Evolutionary conservation across 345 rosid species (phyloP), one percentile per base, ranked within the genome.

Genomic region (Angophora floribunda): DNA sequence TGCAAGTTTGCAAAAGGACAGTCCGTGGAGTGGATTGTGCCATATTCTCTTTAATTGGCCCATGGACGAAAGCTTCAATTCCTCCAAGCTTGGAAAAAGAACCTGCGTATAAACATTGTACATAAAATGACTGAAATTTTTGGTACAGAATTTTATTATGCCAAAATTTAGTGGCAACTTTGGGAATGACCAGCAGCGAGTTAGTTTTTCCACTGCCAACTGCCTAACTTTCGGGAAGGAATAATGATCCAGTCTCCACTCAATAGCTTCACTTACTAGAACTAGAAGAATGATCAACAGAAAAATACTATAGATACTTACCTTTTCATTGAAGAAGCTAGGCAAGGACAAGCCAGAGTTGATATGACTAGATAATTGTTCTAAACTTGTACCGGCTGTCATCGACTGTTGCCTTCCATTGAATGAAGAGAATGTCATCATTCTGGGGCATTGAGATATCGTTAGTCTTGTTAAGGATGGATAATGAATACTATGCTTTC

Each of bases 321-420:
- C 75, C 17, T 63, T 63, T 63, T 63, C 41, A 63, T 63, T 14
- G 19, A 63, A 63, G 75, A 63, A n/a, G 36, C 19, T 0, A 13
- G 1, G 75, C 41, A 63, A 63, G 36, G 75, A 14, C 2, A 14
- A n/a, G 75, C 10, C 0, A 7, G 75, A n/a, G 41, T n/a, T 6
- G 19, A 63, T 13, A n/a, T 9, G 0, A n/a, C 4, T 19, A 63
- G 1, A n/a, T 6, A 17, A 9, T 63, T 63, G 75, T 63, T n/a
- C 36, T n/a, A n/a, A n/a, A n/a, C 36, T 2, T 3, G 3, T 3
- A 63, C 13, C 5, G 6, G 1, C 0, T 13, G 9, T 6, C 1
- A 63, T n/a, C 5, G 1, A 63, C 0, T 1, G 9, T 63, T n/a
- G 75, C 1, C 7, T 63, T 14, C 1, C 41, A 5, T n/a, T 0